Conservation (phyloP, 768 basidiomycete species). For the Tricholoma bakamatsutake region DNA sequence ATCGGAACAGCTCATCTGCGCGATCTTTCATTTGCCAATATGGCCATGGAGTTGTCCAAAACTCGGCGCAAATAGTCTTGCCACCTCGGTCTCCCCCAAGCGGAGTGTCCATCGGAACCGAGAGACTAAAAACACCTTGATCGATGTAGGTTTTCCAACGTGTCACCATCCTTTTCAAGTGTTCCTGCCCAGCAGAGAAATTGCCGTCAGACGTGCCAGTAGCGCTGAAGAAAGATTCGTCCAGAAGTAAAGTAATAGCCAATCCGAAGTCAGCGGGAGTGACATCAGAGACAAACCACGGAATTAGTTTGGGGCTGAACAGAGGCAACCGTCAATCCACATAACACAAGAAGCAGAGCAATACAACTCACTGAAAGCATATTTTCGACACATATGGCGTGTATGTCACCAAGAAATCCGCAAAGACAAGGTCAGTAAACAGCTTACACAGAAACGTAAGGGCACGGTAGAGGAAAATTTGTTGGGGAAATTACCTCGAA, state of each 20-base stretch:
- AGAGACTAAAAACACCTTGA: conserved; percentile 64
- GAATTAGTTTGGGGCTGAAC: conserved; percentile 82
- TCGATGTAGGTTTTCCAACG: conserved; percentile 76
- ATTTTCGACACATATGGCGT: conserved; percentile 80
- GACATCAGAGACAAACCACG: conserved; percentile 97
- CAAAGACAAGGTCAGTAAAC: conserved; percentile 90
- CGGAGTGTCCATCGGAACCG: conserved; percentile 54
- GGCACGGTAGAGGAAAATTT: background rate
- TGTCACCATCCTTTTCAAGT: conserved; percentile 53
- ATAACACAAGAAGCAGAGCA: background rate
- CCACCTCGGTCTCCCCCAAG: conserved; percentile 37
- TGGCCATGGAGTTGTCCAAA: conserved; percentile 73
- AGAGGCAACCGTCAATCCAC: background rate
- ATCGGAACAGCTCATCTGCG: conserved; percentile 45
- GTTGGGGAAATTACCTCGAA: conserved; percentile 60
- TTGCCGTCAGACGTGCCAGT: conserved; percentile 19
- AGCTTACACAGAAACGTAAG: conserved; percentile 41
- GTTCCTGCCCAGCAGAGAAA: conserved; percentile 15
- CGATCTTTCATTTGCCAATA: conserved; percentile 68
- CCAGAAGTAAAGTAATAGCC: conserved; percentile 52
- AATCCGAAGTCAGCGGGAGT: conserved; percentile 77
- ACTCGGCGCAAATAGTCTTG: conserved; percentile 31
- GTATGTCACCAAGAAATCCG: conserved; percentile 86
- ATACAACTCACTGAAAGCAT: conserved; percentile 75
- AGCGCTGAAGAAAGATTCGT: conserved; percentile 54